These are phyloP conservation scores for Nicotiana tabacum DNA, from an alignment of 257 asterid genomes.

Conservation along the genomic window DNA sequence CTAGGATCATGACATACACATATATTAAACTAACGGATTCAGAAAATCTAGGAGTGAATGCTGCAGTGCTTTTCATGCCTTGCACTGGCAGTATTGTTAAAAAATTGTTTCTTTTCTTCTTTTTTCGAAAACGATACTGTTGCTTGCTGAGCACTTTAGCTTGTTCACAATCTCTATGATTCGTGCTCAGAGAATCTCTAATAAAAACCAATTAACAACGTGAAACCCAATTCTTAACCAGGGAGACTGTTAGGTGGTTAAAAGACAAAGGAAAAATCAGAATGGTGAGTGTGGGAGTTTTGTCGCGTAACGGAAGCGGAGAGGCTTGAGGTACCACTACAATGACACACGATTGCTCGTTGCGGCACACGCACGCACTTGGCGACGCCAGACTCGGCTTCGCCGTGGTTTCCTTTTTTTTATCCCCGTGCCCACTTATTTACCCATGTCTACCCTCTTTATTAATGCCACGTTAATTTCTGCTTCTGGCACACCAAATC, in stretches of 20 bases:
- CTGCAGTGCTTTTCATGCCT: not conserved
- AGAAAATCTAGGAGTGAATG: not conserved
- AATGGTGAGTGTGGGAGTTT: not conserved
- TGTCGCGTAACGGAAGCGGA: conserved; percentile 16
- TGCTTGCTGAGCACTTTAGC: not conserved
- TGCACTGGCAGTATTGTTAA: not conserved
- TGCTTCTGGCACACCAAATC: not conserved
- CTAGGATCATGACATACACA: not conserved
- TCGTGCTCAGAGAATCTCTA: not conserved
- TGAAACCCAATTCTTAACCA: not conserved
- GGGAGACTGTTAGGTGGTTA: not conserved
- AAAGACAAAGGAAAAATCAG: not conserved
- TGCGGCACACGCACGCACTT: conserved; percentile 4
- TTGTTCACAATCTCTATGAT: not conserved
- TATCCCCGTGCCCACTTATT: not conserved
- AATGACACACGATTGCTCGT: conserved; percentile 31
- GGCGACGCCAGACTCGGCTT: not conserved
- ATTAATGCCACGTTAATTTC: conserved; percentile 7
- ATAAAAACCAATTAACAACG: not conserved
- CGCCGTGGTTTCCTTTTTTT: not conserved
- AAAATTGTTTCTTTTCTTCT: not conserved
- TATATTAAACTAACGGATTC: not conserved
- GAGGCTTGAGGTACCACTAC: conserved; percentile 21
- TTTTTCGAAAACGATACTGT: not conserved
- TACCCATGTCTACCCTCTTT: not conserved